Percentiles rank a stretch among this genome's conserved stretches.
Evolutionary conservation across 306 rosid species (phyloP).

Genomic region (Glycine tomentella): DNA sequence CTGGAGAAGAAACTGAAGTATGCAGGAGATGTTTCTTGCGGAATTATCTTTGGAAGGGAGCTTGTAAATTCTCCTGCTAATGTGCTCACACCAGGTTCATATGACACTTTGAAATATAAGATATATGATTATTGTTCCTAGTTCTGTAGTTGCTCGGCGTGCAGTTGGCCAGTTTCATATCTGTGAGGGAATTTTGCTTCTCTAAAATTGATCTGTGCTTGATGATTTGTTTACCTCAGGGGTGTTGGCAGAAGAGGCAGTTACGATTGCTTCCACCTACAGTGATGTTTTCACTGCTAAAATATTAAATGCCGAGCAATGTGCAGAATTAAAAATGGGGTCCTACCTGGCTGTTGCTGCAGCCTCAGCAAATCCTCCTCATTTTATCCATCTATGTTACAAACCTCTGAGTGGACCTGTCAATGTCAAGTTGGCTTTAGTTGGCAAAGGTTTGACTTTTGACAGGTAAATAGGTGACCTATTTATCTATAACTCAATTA

Average conservation of each 20-base stretch:
- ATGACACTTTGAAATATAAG: constrained; percentile 27
- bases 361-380: constrained; percentile 93
- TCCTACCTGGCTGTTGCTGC: constrained; percentile 97
- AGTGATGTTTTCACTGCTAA: constrained; percentile 89
- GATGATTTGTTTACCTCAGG: constrained; percentile 56
- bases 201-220: constrained; percentile 38
- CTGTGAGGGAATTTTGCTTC: not conserved
- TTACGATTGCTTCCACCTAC: constrained; percentile 78
- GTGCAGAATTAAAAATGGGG: constrained; percentile 95
- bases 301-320: constrained; percentile 80
- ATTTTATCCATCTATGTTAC: constrained; percentile 87
- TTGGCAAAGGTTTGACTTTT: constrained; percentile 97
- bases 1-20: constrained; percentile 86
- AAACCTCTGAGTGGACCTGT: constrained; percentile 87
- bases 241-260: constrained; percentile 90
- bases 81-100: constrained; percentile 96
- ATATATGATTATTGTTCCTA: not conserved
- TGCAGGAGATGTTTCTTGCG: constrained; percentile 82
- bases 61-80: constrained; percentile 97
- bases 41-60: constrained; percentile 86
- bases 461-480: constrained; percentile 69
- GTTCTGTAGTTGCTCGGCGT: not conserved
- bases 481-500: constrained; percentile 6
- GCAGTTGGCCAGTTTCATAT: constrained; percentile 26
- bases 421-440: constrained; percentile 81